Evolutionary conservation across 306 rosid species (phyloP).

Genomic region (Fragaria iinumae): DNA sequence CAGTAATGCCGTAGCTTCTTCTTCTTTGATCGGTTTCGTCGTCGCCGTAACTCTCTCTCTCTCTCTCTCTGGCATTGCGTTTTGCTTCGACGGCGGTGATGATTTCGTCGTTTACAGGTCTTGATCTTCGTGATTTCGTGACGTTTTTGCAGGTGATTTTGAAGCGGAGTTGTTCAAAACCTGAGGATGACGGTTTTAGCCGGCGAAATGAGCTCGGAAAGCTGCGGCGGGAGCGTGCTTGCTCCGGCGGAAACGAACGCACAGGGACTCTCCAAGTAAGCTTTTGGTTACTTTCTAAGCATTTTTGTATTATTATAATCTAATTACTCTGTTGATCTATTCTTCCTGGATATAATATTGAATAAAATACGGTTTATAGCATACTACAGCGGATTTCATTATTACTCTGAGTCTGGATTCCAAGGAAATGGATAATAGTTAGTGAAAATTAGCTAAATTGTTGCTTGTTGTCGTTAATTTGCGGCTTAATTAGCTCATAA

Average conservation of each 20-base stretch:
- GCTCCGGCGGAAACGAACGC: constrained; percentile 9
- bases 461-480: background rate
- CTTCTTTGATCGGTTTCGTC: background rate
- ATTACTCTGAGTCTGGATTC: background rate
- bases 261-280: constrained; percentile 28
- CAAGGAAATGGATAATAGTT: background rate
- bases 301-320: constrained; percentile 7
- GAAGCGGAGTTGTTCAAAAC: background rate
- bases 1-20: background rate
- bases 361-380: background rate
- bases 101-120: constrained; percentile 14
- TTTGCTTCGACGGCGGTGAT: background rate
- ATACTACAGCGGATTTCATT: background rate
- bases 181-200: background rate
- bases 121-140: constrained; percentile 15
- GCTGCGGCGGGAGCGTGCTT: constrained; percentile 11
- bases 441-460: background rate
- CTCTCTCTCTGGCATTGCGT: background rate
- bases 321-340: background rate
- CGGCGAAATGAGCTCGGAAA: constrained; percentile 32
- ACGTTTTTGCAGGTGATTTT: background rate
- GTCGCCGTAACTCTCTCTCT: background rate
- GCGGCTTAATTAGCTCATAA: background rate
- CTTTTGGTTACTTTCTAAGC: background rate
- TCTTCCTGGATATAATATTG: background rate